A percentile compares a stretch with the other conserved stretches of the same genome.
These are phyloP conservation scores for Vitis hybrid DNA, from an alignment of 177 flowering plant genomes.

Conservation along the genomic window DNA sequence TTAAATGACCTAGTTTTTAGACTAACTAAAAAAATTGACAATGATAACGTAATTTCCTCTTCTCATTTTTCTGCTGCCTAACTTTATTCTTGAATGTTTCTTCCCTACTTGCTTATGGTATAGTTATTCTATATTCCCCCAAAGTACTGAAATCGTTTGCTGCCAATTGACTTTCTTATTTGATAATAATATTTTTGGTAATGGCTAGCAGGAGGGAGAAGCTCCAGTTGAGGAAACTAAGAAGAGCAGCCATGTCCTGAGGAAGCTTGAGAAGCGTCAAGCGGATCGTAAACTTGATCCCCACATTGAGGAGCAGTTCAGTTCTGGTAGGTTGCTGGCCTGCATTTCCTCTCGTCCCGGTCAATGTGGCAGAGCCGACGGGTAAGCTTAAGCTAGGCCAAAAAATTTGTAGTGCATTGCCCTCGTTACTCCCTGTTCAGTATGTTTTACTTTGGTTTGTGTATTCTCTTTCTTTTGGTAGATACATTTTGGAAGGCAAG, in stretches of 20 bases:
- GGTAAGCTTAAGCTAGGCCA: constrained; percentile 23
- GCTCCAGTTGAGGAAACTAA: constrained; percentile 35
- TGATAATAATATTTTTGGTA: too few species aligned
- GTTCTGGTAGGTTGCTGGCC: constrained; percentile 38
- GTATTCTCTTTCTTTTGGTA: not conserved
- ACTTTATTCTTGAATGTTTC: too few species aligned
- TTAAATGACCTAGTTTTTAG: too few species aligned
- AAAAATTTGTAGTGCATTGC: not conserved
- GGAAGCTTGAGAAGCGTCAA: constrained; percentile 47
- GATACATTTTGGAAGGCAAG: constrained; percentile 35
- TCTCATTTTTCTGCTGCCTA: too few species aligned
- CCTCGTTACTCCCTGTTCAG: not conserved
- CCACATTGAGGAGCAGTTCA: constrained; percentile 49
- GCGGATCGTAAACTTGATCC: constrained; percentile 34
- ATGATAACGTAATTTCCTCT: too few species aligned
- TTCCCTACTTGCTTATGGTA: too few species aligned
- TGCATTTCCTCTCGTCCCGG: constrained; percentile 52
- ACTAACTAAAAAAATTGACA: too few species aligned
- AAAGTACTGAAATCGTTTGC: too few species aligned
- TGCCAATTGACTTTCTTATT: too few species aligned
- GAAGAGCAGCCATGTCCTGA: constrained; percentile 43
- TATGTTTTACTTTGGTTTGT: not conserved
- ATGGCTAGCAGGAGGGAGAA: constrained; percentile 26
- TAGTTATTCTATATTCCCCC: too few species aligned
- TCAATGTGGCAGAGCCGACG: constrained; percentile 54